Evolutionary conservation across 2,329 filamentous ascomycete species (phyloP).

Genomic region (Cryphonectria naterciae): DNA sequence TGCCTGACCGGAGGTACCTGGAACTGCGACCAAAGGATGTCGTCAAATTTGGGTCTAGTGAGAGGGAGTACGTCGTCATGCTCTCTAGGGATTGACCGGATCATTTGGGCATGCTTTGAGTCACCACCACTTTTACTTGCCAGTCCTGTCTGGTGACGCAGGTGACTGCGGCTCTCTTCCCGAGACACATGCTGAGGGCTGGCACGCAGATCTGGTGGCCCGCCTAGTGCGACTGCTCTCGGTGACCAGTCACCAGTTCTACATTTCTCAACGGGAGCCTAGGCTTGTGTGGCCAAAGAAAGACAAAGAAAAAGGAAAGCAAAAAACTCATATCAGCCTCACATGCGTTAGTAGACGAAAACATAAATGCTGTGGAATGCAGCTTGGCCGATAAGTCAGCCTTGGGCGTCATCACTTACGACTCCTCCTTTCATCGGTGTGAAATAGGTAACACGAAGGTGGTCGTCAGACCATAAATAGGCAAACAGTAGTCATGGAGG

Average conservation of each 20-base stretch:
- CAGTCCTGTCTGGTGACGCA: constrained; percentile 11
- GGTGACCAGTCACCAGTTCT: background rate
- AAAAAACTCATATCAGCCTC: constrained; percentile 3
- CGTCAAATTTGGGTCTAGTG: constrained; percentile 83
- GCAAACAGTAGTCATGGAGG: constrained; percentile 12
- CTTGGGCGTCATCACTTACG: constrained; percentile 11
- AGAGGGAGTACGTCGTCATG: constrained; percentile 96
- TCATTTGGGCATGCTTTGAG: constrained; percentile 2
- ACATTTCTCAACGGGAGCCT: constrained; percentile 4
- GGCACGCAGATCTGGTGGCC: constrained; percentile 8
- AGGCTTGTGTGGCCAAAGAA: constrained; percentile 8
- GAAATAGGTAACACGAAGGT: constrained; percentile 4
- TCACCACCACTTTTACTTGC: background rate
- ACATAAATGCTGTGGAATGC: constrained; percentile 1
- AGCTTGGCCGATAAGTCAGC: constrained; percentile 1
- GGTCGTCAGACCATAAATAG: constrained; percentile 8
- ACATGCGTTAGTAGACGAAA: constrained; percentile 16
- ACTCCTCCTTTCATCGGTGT: background rate
- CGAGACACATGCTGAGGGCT: constrained; percentile 10
- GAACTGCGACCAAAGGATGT: constrained; percentile 90
- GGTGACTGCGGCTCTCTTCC: constrained; percentile 17
- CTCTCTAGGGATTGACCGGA: constrained; percentile 55
- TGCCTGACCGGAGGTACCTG: constrained; percentile 78
- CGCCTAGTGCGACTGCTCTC: constrained; percentile 1
- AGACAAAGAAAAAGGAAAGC: background rate